Evolutionary conservation across 352 stramenopile species (phyloP).

Genomic region (Pythium folliculosum): DNA sequence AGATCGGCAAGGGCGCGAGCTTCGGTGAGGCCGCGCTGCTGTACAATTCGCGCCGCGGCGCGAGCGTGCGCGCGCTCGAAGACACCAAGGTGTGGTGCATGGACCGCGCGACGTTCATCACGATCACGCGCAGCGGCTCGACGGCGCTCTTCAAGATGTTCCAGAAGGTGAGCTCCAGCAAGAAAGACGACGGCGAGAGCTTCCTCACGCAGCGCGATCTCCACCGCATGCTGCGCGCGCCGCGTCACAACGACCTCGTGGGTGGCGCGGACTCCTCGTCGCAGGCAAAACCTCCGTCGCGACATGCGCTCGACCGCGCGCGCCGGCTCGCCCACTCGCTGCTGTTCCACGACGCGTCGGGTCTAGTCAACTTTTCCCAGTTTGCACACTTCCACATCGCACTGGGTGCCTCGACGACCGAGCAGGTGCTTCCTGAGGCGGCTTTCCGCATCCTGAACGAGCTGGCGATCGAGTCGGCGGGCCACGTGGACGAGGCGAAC

Average conservation of each 20-base stretch:
- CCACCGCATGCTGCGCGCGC: constrained; percentile 51
- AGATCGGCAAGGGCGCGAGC: constrained; percentile 66
- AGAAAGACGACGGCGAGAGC: constrained; percentile 40
- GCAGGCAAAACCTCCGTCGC: background rate
- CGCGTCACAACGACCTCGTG: constrained; percentile 18
- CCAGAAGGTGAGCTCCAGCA: constrained; percentile 51
- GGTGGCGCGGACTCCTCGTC: background rate
- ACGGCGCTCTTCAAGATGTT: constrained; percentile 79
- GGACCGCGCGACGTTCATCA: constrained; percentile 82
- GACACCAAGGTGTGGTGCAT: constrained; percentile 94
- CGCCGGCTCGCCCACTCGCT: constrained; percentile 64
- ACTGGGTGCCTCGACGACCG: constrained; percentile 60
- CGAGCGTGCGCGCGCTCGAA: constrained; percentile 86
- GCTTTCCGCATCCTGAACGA: constrained; percentile 76
- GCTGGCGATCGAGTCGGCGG: constrained; percentile 26
- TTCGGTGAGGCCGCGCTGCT: constrained; percentile 97
- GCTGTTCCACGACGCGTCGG: constrained; percentile 70
- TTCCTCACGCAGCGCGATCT: constrained; percentile 66
- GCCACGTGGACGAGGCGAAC: background rate
- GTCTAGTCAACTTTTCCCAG: constrained; percentile 86
- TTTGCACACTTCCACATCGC: constrained; percentile 90
- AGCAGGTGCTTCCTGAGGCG: constrained; percentile 75
- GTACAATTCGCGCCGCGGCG: constrained; percentile 94
- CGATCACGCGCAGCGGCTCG: constrained; percentile 81
- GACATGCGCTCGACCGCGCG: constrained; percentile 49